Evolutionary conservation across 1,284 basidiomycete genomes (phyloP).

Genomic region (Hymenochaete sp.): DNA sequence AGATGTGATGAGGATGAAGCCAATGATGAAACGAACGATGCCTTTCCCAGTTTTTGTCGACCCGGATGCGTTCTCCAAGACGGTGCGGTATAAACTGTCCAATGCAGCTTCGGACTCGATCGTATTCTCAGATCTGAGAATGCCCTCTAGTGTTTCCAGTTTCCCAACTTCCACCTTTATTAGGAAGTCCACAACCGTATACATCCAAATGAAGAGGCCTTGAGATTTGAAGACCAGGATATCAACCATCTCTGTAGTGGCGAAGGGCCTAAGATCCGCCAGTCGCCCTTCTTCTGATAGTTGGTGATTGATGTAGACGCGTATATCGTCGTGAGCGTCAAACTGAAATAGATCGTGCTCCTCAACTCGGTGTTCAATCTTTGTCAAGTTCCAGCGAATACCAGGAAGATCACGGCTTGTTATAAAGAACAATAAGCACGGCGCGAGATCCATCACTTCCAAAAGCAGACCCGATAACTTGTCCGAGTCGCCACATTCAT

Average conservation of each 20-base stretch:
- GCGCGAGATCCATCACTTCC: not conserved
- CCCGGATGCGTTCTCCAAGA: not conserved
- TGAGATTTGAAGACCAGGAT: conserved; percentile 21
- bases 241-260: conserved; percentile 6
- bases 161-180: not conserved
- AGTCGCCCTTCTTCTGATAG: conserved; percentile 19
- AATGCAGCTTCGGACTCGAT: not conserved
- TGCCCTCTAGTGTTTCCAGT: not conserved
- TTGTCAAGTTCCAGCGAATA: not conserved
- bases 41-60: not conserved
- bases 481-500: not conserved
- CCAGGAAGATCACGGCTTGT: conserved; percentile 10
- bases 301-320: not conserved
- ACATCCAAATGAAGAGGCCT: conserved; percentile 10
- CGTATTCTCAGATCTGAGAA: not conserved
- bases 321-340: conserved; percentile 1
- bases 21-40: not conserved
- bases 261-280: conserved; percentile 7
- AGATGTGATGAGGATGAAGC: conserved; percentile 3
- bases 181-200: conserved; percentile 2
- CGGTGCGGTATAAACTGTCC: not conserved
- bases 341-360: not conserved
- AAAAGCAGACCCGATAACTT: not conserved
- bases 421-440: not conserved
- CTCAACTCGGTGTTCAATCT: conserved; percentile 5